Evolutionary conservation across 2,329 filamentous ascomycete species (phyloP).

Genomic region (Epichloe elymi): DNA sequence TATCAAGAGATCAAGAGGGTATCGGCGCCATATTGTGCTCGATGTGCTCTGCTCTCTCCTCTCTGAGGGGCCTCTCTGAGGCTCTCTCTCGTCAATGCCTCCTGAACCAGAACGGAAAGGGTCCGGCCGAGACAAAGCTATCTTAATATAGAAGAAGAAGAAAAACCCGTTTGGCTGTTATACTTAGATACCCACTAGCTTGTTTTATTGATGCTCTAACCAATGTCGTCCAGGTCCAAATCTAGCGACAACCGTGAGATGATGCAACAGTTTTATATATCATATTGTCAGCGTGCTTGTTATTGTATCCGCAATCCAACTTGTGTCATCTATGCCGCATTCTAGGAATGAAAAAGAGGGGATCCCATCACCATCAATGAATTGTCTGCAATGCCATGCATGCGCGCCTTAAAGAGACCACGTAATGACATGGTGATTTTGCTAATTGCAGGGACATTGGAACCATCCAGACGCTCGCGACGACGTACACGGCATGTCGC

Average conservation of each 20-base stretch:
- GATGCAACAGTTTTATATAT: too few species aligned
- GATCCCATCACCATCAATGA: neutral
- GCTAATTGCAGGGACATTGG: neutral
- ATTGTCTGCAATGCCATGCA: neutral
- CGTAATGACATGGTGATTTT: neutral
- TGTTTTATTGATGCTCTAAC: too few species aligned
- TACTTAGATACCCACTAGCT: too few species aligned
- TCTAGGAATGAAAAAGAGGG: neutral
- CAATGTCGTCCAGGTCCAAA: too few species aligned
- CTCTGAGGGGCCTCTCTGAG: too few species aligned
- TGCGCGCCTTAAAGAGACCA: neutral
- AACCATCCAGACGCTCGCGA: neutral
- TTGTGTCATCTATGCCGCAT: neutral
- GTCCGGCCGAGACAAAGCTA: neutral
- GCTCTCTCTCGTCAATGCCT: neutral
- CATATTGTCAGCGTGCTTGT: neutral
- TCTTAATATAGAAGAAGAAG: neutral
- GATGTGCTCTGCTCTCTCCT: too few species aligned
- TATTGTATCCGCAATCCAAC: neutral
- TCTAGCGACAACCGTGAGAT: neutral
- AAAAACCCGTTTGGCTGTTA: too few species aligned
- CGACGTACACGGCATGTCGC: neutral
- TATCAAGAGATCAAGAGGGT: too few species aligned
- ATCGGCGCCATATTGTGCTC: neutral
- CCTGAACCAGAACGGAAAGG: neutral